Evolutionary conservation across 2,329 filamentous ascomycete species (phyloP).

Genomic region (Fusarium sp.): DNA sequence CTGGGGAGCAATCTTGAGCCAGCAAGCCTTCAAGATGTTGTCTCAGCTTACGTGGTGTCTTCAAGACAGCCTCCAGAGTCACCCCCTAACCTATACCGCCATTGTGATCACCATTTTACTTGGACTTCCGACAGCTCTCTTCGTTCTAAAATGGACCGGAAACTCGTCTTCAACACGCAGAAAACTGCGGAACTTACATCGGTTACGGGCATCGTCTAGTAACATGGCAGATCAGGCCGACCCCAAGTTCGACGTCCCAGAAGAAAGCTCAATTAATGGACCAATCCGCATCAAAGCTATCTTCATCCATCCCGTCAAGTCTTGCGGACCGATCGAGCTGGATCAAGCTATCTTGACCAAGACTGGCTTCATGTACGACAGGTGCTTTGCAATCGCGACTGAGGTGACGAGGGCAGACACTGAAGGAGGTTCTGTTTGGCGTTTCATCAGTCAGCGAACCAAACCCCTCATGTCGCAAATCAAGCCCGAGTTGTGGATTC

Average conservation of each 20-base stretch:
- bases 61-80: neutral
- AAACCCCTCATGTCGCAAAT: slow-evolving; percentile 34
- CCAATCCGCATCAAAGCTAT: slow-evolving; percentile 42
- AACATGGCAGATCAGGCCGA: slow-evolving; percentile 43
- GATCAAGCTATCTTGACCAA: slow-evolving; percentile 37
- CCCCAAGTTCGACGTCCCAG: slow-evolving; percentile 15
- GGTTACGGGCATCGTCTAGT: slow-evolving; percentile 29
- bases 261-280: neutral
- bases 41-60: neutral
- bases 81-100: neutral
- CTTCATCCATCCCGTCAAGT: slow-evolving; percentile 44
- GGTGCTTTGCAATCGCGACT: slow-evolving; percentile 44
- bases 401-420: slow-evolving; percentile 38
- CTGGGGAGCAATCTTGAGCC: neutral
- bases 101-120: neutral
- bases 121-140: neutral
- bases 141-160: neutral
- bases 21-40: neutral
- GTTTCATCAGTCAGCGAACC: slow-evolving; percentile 43
- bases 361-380: slow-evolving; percentile 38
- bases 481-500: slow-evolving; percentile 25
- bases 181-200: slow-evolving; percentile 22
- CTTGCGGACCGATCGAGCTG: slow-evolving; percentile 41
- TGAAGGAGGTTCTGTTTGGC: slow-evolving; percentile 24
- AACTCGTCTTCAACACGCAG: neutral